These are phyloP conservation scores for Xanthoceras sorbifolium DNA, from an alignment of 345 rosid genomes.

Conservation along the genomic window DNA sequence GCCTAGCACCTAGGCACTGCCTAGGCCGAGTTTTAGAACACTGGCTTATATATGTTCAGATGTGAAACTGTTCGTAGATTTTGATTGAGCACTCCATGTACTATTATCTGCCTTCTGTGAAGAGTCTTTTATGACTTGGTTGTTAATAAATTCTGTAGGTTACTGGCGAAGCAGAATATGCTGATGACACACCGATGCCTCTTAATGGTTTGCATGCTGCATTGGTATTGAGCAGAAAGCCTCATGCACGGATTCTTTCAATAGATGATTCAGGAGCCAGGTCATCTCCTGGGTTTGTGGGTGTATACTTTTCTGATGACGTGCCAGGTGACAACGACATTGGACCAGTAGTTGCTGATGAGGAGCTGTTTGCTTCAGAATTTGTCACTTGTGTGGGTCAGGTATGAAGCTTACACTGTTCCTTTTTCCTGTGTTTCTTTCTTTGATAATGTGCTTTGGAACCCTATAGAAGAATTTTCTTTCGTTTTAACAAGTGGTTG, in stretches of 20 bases:
- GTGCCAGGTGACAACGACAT: slow-evolving; percentile 73
- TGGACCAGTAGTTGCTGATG: slow-evolving; percentile 73
- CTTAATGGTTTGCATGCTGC: slow-evolving; percentile 84
- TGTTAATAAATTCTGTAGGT: slow-evolving; percentile 50
- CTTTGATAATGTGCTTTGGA: background rate
- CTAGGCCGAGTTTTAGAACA: no score
- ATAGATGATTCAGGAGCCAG: slow-evolving; percentile 71
- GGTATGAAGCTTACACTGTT: slow-evolving; percentile 40
- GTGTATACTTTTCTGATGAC: slow-evolving; percentile 80
- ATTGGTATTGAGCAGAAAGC: slow-evolving; percentile 77
- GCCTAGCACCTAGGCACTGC: no score
- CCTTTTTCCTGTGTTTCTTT: background rate
- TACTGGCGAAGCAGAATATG: slow-evolving; percentile 93
- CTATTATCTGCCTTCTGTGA: slow-evolving; percentile 4
- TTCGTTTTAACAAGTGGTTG: background rate
- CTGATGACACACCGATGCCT: slow-evolving; percentile 82
- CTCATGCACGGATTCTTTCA: slow-evolving; percentile 81
- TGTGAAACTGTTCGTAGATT: background rate
- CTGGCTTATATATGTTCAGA: background rate
- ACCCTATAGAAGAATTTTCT: background rate
- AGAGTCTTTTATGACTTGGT: slow-evolving; percentile 3
- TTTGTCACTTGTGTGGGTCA: slow-evolving; percentile 96
- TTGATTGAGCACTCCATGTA: background rate
- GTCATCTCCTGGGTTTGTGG: slow-evolving; percentile 75
- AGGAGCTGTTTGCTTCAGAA: slow-evolving; percentile 84